A percentile compares a stretch with the other conserved stretches of the same genome.
These are phyloP conservation scores for Helminthosporium solani DNA, from an alignment of 2,329 filamentous ascomycete species.

Conservation along the genomic window DNA sequence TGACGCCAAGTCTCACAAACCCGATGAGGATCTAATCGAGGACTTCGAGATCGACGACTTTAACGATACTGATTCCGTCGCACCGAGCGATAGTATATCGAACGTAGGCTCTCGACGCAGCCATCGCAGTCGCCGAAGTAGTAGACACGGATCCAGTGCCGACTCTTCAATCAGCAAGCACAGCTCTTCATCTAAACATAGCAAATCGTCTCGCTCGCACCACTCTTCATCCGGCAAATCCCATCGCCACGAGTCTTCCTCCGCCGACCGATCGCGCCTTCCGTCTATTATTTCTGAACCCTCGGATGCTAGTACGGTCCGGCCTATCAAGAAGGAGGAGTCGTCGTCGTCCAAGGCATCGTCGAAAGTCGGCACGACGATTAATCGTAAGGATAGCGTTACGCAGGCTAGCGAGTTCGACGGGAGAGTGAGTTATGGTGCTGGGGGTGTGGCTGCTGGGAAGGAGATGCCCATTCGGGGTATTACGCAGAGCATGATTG, in stretches of 20 bases:
- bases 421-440: constrained; percentile 25
- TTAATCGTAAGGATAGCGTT: constrained; percentile 33
- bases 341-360: neutral
- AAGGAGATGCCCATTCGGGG: constrained; percentile 32
- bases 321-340: constrained; percentile 18
- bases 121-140: constrained; percentile 33
- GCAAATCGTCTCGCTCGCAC: constrained; percentile 23
- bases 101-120: constrained; percentile 35
- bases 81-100: constrained; percentile 52
- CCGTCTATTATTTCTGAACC: constrained; percentile 32
- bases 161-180: constrained; percentile 30
- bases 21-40: constrained; percentile 36
- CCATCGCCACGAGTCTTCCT: neutral
- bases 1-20: constrained; percentile 28
- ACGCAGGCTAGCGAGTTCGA: constrained; percentile 28
- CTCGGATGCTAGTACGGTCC: constrained; percentile 39
- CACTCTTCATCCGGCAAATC: constrained; percentile 15
- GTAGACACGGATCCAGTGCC: constrained; percentile 16
- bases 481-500: constrained; percentile 42
- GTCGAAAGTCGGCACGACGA: constrained; percentile 7
- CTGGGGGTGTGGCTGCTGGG: constrained; percentile 34
- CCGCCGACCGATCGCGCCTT: constrained; percentile 12
- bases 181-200: constrained; percentile 24
- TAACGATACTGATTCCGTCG: constrained; percentile 48
- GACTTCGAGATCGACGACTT: constrained; percentile 40